Evolutionary conservation across 192 early-diverging fungal species (phyloP).

Genomic region (Chytriomyces sp.): DNA sequence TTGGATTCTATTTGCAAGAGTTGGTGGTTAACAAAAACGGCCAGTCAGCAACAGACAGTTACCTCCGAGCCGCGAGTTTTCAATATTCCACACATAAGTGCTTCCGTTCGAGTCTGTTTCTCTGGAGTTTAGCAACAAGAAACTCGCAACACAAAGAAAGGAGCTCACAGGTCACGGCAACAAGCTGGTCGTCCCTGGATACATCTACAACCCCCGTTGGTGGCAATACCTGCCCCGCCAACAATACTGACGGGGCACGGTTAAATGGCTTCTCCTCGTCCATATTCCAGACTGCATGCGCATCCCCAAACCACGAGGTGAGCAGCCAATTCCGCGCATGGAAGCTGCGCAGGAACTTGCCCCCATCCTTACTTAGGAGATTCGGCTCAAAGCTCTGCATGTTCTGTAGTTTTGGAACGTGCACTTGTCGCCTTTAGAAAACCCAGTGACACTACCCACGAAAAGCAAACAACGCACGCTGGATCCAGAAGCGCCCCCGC

Average conservation of each 20-base stretch:
- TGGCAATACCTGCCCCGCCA: background rate
- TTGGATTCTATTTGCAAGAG: background rate
- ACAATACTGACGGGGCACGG: background rate
- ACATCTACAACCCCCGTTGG: background rate
- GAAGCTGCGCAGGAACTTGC: conserved; percentile 4
- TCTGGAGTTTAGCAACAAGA: background rate
- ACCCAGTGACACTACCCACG: background rate
- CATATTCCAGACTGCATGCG: conserved; percentile 20
- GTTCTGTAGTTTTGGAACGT: background rate
- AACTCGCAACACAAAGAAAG: background rate
- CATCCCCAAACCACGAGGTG: conserved; percentile 4
- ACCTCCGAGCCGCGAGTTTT: background rate
- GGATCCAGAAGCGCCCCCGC: background rate
- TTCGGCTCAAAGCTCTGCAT: background rate
- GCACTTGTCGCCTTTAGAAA: background rate
- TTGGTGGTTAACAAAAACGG: background rate
- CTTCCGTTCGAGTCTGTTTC: conserved; percentile 13
- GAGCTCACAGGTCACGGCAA: conserved; percentile 13
- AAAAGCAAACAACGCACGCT: background rate
- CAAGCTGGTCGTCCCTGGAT: conserved; percentile 12
- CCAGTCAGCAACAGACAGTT: background rate
- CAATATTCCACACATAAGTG: conserved; percentile 17
- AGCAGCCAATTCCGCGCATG: conserved; percentile 4
- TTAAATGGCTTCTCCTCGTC: background rate
- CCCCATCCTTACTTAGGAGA: conserved; percentile 10